These are phyloP conservation scores for Triadica sebifera DNA, from an alignment of 345 rosid genomes.

Conservation along the genomic window DNA sequence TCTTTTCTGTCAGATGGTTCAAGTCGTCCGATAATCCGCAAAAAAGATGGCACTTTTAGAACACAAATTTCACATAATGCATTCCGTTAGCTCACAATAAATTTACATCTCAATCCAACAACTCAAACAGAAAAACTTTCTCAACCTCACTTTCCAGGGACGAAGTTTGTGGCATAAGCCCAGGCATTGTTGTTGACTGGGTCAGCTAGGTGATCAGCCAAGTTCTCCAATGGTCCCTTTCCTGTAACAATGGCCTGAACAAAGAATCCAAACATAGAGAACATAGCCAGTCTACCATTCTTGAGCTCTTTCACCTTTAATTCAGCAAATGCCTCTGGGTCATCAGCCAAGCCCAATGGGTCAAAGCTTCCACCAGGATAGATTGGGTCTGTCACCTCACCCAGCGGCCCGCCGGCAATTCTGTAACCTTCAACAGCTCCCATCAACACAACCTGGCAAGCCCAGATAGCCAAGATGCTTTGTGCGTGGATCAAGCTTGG, in stretches of 20 bases:
- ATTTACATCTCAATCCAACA: slow-evolving; percentile 19
- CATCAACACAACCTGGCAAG: slow-evolving; percentile 61
- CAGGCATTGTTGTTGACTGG: slow-evolving; percentile 89
- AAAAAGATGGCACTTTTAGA: slow-evolving; percentile 10
- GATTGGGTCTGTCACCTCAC: slow-evolving; percentile 66
- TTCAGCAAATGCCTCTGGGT: slow-evolving; percentile 82
- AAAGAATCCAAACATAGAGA: slow-evolving; percentile 84
- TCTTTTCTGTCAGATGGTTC: not conserved
- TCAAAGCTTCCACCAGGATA: slow-evolving; percentile 85
- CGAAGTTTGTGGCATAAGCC: slow-evolving; percentile 85
- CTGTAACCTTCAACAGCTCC: slow-evolving; percentile 80
- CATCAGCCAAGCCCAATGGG: slow-evolving; percentile 77
- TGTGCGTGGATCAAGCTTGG: slow-evolving; percentile 79
- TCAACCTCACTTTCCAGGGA: slow-evolving; percentile 65
- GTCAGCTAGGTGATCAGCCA: slow-evolving; percentile 79
- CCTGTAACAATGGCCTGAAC: slow-evolving; percentile 87
- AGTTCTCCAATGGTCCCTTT: slow-evolving; percentile 71
- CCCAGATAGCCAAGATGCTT: slow-evolving; percentile 84
- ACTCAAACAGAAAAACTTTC: not conserved
- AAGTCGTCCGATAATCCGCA: not conserved
- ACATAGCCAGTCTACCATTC: slow-evolving; percentile 83
- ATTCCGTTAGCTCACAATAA: slow-evolving; percentile 21
- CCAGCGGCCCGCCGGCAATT: slow-evolving; percentile 65
- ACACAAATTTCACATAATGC: slow-evolving; percentile 17
- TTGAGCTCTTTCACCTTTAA: slow-evolving; percentile 78